Base-by-base conservation (phyloP, 371 early-diverging fungal species). In the Phascolomyces articulosus region DNA sequence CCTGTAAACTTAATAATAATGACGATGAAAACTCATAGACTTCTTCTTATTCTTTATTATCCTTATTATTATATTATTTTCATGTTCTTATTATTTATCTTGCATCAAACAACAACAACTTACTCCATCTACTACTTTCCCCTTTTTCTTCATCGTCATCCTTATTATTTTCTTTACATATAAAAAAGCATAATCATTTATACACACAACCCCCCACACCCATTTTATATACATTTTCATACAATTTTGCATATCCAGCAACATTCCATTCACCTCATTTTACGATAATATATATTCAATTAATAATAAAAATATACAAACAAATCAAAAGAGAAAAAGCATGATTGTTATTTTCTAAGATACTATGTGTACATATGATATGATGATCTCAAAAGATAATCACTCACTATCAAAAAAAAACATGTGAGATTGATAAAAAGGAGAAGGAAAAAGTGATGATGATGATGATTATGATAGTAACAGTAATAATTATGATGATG, bases 241-340 rank as follows among this genome's bases (percentile, higher is more conserved):
- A 8, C 41, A 8, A 44, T n/a, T 44, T 16, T 44, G 44, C 44
- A 44, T 44, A 44, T 7, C 7, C 44, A 44, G 44, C 44, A 44
- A 34, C 44, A 44, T 44, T n/a, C 16, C 44, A 44, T 44, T 41
- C 0, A n/a, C 44, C 4, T 3, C 44, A 44, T 44, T 4, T n/a
- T n/a, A n/a, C n/a, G n/a, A n/a, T n/a, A n/a, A n/a, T n/a, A n/a
- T n/a, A n/a, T n/a, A n/a, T n/a, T n/a, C n/a, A n/a, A n/a, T n/a
- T n/a, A n/a, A 44, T 41, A 41, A 16, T 31, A 55, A 31, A 55
- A 24, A 55, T 55, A 55, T 27, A 31, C n/a, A n/a, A n/a, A n/a
- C n/a, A n/a, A n/a, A n/a, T n/a, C n/a, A n/a, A 31, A 21, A 21
- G 23, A 10, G 11, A 34, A 34, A 11, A 34, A 1, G 44, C 44